Evolutionary conservation across 176 grass and related monocot species (phyloP).

Genomic region (Oryza glaberrima): DNA sequence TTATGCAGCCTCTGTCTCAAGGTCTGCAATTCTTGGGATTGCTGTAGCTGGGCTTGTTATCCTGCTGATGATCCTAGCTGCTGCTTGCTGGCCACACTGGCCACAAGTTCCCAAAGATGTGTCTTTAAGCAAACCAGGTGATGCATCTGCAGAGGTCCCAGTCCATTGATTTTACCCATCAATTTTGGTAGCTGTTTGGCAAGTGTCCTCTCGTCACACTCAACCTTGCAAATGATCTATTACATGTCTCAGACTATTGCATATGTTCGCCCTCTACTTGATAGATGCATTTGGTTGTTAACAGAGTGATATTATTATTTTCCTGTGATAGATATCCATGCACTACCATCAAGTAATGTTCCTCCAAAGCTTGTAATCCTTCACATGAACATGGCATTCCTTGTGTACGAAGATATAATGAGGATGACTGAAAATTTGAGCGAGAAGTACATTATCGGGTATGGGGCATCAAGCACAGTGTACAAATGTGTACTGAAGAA

Average conservation of each 20-base stretch:
- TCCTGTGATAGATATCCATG: slow-evolving; percentile 35
- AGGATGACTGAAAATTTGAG: slow-evolving; percentile 94
- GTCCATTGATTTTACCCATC: slow-evolving; percentile 24
- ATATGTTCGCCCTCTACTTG: slow-evolving; percentile 1
- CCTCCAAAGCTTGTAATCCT: slow-evolving; percentile 90
- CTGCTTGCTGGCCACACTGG: slow-evolving; percentile 59
- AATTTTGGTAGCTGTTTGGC: slow-evolving; percentile 14
- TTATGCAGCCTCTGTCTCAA: slow-evolving; percentile 62
- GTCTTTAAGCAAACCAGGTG: slow-evolving; percentile 82
- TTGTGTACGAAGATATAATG: slow-evolving; percentile 96
- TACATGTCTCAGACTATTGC: slow-evolving; percentile 10
- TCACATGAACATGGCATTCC: slow-evolving; percentile 96
- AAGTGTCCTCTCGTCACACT: slow-evolving; percentile 10
- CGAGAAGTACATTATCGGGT: slow-evolving; percentile 93
- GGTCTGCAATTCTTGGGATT: slow-evolving; percentile 74
- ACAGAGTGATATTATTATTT: slow-evolving; percentile 27
- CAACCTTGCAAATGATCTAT: not conserved
- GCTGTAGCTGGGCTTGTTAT: slow-evolving; percentile 63
- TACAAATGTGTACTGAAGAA: slow-evolving; percentile 93
- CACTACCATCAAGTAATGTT: slow-evolving; percentile 54
- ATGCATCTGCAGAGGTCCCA: slow-evolving; percentile 1
- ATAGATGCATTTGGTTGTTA: slow-evolving; percentile 26
- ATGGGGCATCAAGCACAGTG: slow-evolving; percentile 90
- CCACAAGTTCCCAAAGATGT: slow-evolving; percentile 53
- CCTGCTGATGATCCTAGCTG: slow-evolving; percentile 69